phyloP scores from a whole-genome alignment of 192 early-diverging fungal species.

The Coemansia sp. region DNA sequence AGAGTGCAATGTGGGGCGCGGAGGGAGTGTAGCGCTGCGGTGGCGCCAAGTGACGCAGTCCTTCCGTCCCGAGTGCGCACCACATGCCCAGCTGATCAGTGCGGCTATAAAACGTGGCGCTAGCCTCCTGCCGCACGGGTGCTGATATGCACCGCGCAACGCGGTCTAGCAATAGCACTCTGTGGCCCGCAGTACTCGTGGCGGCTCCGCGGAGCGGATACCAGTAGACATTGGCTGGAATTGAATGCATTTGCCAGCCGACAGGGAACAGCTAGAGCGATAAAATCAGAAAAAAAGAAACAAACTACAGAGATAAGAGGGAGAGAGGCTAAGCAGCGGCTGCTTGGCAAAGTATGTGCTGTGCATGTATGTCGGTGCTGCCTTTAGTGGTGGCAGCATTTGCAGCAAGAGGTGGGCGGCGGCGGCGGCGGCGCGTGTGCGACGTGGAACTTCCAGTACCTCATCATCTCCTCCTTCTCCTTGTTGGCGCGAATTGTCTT shows the following conservation, averaged over 20 bases:
- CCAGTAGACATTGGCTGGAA: neutral
- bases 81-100: neutral
- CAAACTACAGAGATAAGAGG: constrained; percentile 20
- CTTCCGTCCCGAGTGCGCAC: neutral
- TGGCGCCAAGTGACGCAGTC: neutral
- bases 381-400: constrained; percentile 41
- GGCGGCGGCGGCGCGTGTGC: constrained; percentile 43
- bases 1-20: neutral
- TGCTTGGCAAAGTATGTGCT: neutral
- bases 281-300: neutral
- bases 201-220: neutral
- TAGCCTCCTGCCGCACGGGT: neutral
- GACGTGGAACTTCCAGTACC: constrained; percentile 26
- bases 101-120: neutral
- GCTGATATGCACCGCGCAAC: neutral
- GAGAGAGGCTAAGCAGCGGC: neutral
- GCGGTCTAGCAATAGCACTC: neutral
- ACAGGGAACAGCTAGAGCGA: neutral
- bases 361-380: constrained; percentile 11
- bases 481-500: constrained; percentile 25
- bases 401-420: constrained; percentile 15
- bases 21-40: neutral
- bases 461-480: constrained; percentile 29
- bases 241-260: neutral
- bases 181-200: neutral